Base-by-base conservation (phyloP, 129 eudicot species). In the Flaveria ramosissima region DNA sequence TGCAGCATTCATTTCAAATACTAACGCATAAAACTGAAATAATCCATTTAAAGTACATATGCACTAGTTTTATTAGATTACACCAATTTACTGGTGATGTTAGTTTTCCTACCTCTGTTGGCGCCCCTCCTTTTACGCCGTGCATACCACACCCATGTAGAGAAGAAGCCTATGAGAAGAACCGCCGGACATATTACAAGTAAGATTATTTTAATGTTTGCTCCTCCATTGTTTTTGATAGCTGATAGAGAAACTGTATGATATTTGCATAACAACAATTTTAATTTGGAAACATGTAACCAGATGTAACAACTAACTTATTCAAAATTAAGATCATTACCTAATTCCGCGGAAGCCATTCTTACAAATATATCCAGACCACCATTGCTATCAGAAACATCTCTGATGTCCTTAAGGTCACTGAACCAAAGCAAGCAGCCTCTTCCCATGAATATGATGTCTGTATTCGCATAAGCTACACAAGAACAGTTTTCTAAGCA, bases 401-500 rank as follows among this genome's bases (percentile, higher is more conserved):
- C 26, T 23, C 26, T 23, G 26, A 23, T 23, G 20, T 77, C 81
- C 3, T 55, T 0, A 6, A 77, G 68, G 5, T 77, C 81, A 23
- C n/a, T n/a, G 10, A 77, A 55, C 81, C 81, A 77, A 21, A 77
- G 36, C 48, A 77, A 24, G 20, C 81, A 77, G 30, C 77, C 77
- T 23, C 26, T 23, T 23, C 26, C 26, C 26, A 23, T 23, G 26
- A 23, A 23, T 1, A 23, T 23, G 26, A 23, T 23, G 46, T 86
- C 82, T 26, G 80, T 55, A 76, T 73, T 82, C 17, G 89, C 70
- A 72, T 82, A 86, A 19, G 84, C 89, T 79, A 77, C 67, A 73
- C 89, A 86, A 32, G 61, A 47, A 69, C 89, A 86, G 64, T 86
- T 82, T 21, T 21, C n/a, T 60, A 79, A 60, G 55, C 89, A 86